These are phyloP conservation scores for Auriscalpium microsporum DNA, from an alignment of 768 basidiomycete species.

Conservation along the genomic window DNA sequence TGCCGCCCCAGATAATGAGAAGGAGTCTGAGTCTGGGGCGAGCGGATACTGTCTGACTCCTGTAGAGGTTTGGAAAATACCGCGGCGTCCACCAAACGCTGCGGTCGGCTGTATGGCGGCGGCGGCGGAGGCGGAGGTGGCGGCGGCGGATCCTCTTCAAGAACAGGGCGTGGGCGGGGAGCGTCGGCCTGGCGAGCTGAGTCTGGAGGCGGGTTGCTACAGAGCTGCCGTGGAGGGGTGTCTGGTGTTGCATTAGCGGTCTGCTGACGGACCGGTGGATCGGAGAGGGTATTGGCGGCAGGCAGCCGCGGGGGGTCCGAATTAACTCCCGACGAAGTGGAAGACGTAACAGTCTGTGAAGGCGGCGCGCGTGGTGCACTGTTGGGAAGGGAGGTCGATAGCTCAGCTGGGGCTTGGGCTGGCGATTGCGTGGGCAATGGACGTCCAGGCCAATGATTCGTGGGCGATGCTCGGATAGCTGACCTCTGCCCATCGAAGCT, in stretches of 20 bases:
- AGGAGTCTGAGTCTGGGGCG: slow-evolving; percentile 29
- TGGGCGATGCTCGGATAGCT: neutral
- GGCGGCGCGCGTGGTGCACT: too few relatives aligned
- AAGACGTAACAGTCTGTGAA: neutral
- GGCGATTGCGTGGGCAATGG: neutral
- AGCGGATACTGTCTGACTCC: slow-evolving; percentile 31
- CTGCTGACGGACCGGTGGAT: neutral
- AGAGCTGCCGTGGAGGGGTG: neutral
- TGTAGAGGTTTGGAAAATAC: slow-evolving; percentile 18
- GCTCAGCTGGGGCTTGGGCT: too few relatives aligned
- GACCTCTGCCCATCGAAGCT: neutral
- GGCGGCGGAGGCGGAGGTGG: slow-evolving; percentile 2
- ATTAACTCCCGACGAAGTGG: neutral
- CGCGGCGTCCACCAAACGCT: slow-evolving; percentile 11
- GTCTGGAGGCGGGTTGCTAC: neutral
- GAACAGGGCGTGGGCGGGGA: slow-evolving; percentile 10
- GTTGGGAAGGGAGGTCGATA: too few relatives aligned
- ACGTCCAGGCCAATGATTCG: neutral
- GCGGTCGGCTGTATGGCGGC: neutral
- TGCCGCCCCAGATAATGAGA: slow-evolving; percentile 13
- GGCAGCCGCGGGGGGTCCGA: neutral
- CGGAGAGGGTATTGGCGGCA: neutral
- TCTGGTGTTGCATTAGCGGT: neutral
- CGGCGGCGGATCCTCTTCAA: slow-evolving; percentile 7
- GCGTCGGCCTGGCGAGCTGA: slow-evolving; percentile 2